Conservation (phyloP, 2,329 filamentous ascomycete genomes). For the Cytospora paraplurivora region DNA sequence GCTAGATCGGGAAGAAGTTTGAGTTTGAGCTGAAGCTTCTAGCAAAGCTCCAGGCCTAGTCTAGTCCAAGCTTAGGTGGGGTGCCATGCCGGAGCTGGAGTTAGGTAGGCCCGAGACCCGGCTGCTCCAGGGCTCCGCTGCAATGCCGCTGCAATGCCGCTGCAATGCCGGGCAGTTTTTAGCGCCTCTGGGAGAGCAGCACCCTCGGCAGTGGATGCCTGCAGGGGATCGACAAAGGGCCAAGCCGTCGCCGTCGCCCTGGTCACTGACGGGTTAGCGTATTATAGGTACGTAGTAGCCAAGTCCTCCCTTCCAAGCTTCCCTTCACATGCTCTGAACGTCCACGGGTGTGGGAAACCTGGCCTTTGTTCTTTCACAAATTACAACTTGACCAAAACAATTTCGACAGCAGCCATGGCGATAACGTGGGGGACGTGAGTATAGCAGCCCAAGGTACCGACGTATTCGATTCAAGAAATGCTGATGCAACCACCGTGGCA, state of each 20-base stretch:
- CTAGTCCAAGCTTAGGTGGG: neutral
- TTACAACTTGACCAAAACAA: neutral
- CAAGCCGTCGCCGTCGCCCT: neutral
- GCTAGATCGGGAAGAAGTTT: neutral
- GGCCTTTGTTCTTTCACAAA: constrained; percentile 5
- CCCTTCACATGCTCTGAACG: neutral
- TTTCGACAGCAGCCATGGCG: constrained; percentile 37
- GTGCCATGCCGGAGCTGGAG: neutral
- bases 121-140: neutral
- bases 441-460: neutral
- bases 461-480: neutral
- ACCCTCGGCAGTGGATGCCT: neutral
- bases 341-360: constrained; percentile 10
- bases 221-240: neutral
- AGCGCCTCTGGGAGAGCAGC: no score
- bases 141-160: neutral
- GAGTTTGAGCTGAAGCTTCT: neutral
- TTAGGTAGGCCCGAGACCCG: neutral
- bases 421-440: constrained; percentile 54
- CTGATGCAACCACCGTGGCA: constrained; percentile 34
- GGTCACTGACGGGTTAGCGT: neutral
- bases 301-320: neutral
- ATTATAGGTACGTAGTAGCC: neutral
- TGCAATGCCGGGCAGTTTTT: no score
- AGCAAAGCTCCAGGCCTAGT: neutral